Evolutionary conservation across 1,284 basidiomycete genomes (phyloP), one percentile per base, ranked within the genome.

Genomic region (Volvariella surrecta): DNA sequence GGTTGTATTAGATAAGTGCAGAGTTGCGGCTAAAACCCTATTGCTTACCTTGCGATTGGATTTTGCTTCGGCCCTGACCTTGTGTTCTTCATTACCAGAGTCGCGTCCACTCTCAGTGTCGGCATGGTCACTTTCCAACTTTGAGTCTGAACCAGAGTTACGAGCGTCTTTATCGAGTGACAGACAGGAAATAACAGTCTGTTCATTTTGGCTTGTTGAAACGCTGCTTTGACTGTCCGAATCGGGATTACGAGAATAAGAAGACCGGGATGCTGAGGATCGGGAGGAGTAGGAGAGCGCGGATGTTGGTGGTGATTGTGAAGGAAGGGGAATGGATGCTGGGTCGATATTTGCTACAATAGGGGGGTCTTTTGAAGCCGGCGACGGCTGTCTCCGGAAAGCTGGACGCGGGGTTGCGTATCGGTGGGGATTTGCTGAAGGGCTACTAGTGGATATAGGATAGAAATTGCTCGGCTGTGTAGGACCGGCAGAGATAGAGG

Each of bases 41-140:
- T 39, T 45, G 52, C 57, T 37, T 49, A 86, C 84, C 78, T 88
- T 88, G 47, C 84, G 74, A 59, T 82, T 79, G 15, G 83, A 82
- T 64, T 87, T 88, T 15, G 85, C 84, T 51, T 76, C 74, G 4
- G 75, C 76, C 52, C 67, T 75, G 43, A 76, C 70, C 53, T 81
- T 75, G 41, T 66, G 68, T 40, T 79, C 73, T 18, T 56, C 58
- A 15, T 62, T 57, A 11, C 52, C 58, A 6, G 24, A 28, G 37
- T 58, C 58, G 3, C 46, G 46, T 18, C 50, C 59, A 34, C 49
- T 57, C 38, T 59, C 54, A 41, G 51, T 52, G 39, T 15, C 34
- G 7, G 34, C n/a, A 35, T 61, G 59, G 8, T 56, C 58, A 1
- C 55, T 48, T 31, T 51, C 48, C 41, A 56, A 45, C 11, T 49